A percentile compares a stretch with the other conserved stretches of the same genome.
Evolutionary conservation across 441 rosid species (phyloP).

Genomic region (Brassica hybrid): DNA sequence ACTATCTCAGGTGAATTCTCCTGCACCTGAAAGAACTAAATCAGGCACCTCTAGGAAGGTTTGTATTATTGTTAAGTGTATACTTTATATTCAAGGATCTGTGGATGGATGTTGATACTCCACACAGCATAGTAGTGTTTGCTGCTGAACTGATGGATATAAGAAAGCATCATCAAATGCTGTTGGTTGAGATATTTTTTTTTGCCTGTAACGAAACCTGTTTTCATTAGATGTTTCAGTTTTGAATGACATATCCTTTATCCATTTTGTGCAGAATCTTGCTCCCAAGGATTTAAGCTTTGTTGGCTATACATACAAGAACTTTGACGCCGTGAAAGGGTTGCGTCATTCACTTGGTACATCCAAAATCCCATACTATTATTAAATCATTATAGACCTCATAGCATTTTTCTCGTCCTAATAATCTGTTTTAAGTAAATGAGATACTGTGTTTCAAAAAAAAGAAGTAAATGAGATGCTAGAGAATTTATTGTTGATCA

Average conservation of each 20-base stretch:
- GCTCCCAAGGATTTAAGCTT: constrained; percentile 95
- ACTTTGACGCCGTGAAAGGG: constrained; percentile 95
- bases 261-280: no score
- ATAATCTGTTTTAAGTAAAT: neutral
- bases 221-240: no score
- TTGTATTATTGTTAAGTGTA: constrained; percentile 40
- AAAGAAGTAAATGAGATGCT: neutral
- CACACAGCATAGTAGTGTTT: no score
- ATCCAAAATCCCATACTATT: constrained; percentile 26
- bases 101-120: constrained; percentile 5
- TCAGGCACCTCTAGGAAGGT: constrained; percentile 95
- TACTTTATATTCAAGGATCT: constrained; percentile 11
- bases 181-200: no score
- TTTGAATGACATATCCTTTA: no score
- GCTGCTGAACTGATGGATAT: constrained; percentile 9
- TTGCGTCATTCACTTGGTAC: constrained; percentile 69
- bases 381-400: constrained; percentile 16
- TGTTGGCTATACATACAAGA: constrained; percentile 98
- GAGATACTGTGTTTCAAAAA: no score
- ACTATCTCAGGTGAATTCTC: constrained; percentile 68
- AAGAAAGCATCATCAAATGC: constrained; percentile 15
- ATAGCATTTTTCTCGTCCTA: constrained; percentile 12
- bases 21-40: constrained; percentile 70
- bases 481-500: neutral
- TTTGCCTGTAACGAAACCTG: no score